A percentile compares a stretch with the other conserved stretches of the same genome.
Evolutionary conservation across 352 stramenopile species (phyloP).

Genomic region (Pythium sukuiense): DNA sequence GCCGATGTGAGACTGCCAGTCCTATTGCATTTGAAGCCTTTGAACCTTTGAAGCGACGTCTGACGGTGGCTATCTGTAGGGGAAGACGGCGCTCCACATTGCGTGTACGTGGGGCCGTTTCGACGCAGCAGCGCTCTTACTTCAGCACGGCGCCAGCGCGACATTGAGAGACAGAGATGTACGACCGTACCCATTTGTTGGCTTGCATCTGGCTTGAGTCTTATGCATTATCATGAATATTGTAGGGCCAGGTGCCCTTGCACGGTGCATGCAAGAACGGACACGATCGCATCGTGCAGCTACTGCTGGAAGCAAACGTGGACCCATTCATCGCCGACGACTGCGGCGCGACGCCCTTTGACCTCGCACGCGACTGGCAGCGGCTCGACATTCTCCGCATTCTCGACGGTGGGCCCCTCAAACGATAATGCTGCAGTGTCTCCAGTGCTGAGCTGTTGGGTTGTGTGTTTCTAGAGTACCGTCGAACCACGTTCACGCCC

Average conservation of each 20-base stretch:
- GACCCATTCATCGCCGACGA: constrained; percentile 54
- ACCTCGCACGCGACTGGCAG: constrained; percentile 62
- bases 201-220: background rate
- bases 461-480: constrained; percentile 13
- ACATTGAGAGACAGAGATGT: constrained; percentile 44
- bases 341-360: constrained; percentile 44
- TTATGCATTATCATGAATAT: too few species aligned
- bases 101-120: constrained; percentile 57
- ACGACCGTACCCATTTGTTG: background rate
- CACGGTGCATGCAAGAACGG: constrained; percentile 62
- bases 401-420: constrained; percentile 34
- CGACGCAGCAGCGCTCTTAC: constrained; percentile 40
- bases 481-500: constrained; percentile 3
- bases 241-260: constrained; percentile 49
- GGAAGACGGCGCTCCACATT: constrained; percentile 50
- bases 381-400: constrained; percentile 49
- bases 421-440: background rate
- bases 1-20: constrained; percentile 30
- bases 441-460: background rate
- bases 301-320: constrained; percentile 35
- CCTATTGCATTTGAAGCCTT: background rate
- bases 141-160: constrained; percentile 34
- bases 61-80: constrained; percentile 26
- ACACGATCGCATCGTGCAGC: constrained; percentile 44
- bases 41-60: background rate